Conservation (phyloP, 2,329 filamentous ascomycete species). For the Alternaria conjuncta region DNA sequence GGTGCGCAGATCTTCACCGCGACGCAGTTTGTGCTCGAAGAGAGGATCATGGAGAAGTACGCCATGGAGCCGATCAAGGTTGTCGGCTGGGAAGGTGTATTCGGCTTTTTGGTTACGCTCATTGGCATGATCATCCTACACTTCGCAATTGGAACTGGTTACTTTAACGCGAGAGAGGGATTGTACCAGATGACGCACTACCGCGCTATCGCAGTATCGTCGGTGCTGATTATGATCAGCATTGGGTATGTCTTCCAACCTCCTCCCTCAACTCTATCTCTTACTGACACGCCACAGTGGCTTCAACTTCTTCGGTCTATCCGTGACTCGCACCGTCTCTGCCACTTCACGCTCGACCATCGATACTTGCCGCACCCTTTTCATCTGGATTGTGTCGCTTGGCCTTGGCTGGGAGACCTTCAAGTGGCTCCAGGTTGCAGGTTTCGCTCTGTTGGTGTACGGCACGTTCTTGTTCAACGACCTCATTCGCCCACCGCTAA, state of each 20-base stretch:
- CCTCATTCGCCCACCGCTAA: conserved; percentile 81
- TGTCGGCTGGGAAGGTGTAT: conserved; percentile 95
- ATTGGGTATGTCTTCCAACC: conserved; percentile 73
- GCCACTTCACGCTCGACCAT: conserved; percentile 95
- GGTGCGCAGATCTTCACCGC: conserved; percentile 96
- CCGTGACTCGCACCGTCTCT: conserved; percentile 86
- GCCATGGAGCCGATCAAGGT: conserved; percentile 85
- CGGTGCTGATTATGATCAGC: conserved; percentile 92
- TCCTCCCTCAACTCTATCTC: not conserved
- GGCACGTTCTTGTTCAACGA: conserved; percentile 98
- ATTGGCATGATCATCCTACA: conserved; percentile 82
- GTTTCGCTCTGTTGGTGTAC: conserved; percentile 90
- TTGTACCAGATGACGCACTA: conserved; percentile 80
- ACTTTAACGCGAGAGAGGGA: conserved; percentile 89
- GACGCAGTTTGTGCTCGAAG: conserved; percentile 93
- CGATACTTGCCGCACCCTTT: conserved; percentile 94
- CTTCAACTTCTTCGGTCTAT: conserved; percentile 98
- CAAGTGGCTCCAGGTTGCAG: conserved; percentile 93
- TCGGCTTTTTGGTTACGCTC: conserved; percentile 82
- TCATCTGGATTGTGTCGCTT: conserved; percentile 96
- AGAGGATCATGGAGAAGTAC: conserved; percentile 85
- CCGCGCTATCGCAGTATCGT: conserved; percentile 74
- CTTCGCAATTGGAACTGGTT: conserved; percentile 76
- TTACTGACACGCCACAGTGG: conserved; percentile 62
- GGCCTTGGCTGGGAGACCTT: conserved; percentile 96